phyloP scores from a whole-genome alignment of 2,329 filamentous ascomycete species.

The Xylariales sp. region DNA sequence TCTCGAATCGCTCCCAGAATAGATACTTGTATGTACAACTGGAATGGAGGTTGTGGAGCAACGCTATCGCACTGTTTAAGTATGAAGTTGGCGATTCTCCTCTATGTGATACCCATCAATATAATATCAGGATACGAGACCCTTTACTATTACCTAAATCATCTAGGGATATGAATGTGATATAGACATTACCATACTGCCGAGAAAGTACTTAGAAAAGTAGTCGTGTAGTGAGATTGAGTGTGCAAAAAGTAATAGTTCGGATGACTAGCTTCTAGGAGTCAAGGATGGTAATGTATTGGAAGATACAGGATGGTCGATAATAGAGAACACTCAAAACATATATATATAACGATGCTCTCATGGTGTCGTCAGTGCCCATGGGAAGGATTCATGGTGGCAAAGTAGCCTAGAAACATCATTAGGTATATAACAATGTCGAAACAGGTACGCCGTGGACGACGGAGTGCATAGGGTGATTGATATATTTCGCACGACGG shows the following conservation, averaged over 20 bases:
- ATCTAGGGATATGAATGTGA: neutral
- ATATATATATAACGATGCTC: too few relatives aligned
- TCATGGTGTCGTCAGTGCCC: too few relatives aligned
- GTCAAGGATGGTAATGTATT: neutral
- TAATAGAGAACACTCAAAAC: too few relatives aligned
- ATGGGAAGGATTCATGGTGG: too few relatives aligned
- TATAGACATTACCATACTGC: neutral
- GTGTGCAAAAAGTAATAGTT: neutral
- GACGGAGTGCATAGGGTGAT: too few relatives aligned
- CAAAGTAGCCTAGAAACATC: too few relatives aligned
- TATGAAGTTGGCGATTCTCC: neutral
- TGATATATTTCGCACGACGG: too few relatives aligned
- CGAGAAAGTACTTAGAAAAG: neutral
- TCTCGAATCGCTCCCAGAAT: neutral
- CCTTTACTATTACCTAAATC: neutral
- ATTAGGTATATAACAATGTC: too few relatives aligned
- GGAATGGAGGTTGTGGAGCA: neutral
- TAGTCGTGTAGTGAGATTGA: neutral
- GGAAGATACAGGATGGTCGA: neutral
- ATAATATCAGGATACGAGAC: slow-evolving; percentile 9
- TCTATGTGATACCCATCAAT: slow-evolving; percentile 17
- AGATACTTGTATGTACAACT: neutral
- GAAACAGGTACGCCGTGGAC: too few relatives aligned
- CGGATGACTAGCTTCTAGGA: neutral
- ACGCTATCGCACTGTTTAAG: neutral